Percentiles rank a stretch among this genome's conserved stretches.
These are phyloP conservation scores for Metarhizium rileyi DNA, from an alignment of 2,329 filamentous ascomycete genomes.

Conservation along the genomic window DNA sequence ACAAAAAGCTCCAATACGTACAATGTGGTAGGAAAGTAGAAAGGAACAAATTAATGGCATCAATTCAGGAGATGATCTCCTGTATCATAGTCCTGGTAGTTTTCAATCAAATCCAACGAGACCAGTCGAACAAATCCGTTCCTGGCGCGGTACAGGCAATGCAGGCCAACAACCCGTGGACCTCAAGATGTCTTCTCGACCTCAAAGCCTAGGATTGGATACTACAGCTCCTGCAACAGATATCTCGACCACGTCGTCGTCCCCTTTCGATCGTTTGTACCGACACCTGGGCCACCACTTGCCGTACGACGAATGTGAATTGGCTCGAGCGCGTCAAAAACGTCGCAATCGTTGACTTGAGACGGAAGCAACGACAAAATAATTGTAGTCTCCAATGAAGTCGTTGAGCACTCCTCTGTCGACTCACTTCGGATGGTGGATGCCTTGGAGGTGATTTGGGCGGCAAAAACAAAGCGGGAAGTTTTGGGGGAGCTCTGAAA, in stretches of 20 bases:
- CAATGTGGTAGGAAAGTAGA: constrained; percentile 20
- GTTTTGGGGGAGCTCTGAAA: not conserved
- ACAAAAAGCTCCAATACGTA: constrained; percentile 44
- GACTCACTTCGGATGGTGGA: not conserved
- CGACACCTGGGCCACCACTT: not conserved
- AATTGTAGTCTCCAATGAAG: not conserved
- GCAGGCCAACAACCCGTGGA: constrained; percentile 2
- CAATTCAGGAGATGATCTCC: constrained; percentile 3
- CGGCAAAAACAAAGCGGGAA: not conserved
- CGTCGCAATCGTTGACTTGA: not conserved
- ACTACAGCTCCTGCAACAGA: constrained; percentile 3
- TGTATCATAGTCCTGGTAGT: constrained; percentile 3
- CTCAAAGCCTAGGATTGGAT: constrained; percentile 1
- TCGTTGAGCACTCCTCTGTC: not conserved
- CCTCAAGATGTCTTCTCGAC: not conserved
- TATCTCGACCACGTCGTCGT: constrained; percentile 1
- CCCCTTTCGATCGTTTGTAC: not conserved
- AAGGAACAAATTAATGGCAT: constrained; percentile 5
- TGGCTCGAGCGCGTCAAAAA: not conserved
- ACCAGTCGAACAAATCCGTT: constrained; percentile 3
- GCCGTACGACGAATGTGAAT: not conserved
- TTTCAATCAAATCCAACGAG: constrained; percentile 6
- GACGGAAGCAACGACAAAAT: not conserved
- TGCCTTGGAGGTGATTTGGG: not conserved
- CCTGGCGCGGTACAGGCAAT: constrained; percentile 6